Evolutionary conservation across 768 basidiomycete species (phyloP), one percentile per base, ranked within the genome.

Genomic region (Termitomyces sp.): DNA sequence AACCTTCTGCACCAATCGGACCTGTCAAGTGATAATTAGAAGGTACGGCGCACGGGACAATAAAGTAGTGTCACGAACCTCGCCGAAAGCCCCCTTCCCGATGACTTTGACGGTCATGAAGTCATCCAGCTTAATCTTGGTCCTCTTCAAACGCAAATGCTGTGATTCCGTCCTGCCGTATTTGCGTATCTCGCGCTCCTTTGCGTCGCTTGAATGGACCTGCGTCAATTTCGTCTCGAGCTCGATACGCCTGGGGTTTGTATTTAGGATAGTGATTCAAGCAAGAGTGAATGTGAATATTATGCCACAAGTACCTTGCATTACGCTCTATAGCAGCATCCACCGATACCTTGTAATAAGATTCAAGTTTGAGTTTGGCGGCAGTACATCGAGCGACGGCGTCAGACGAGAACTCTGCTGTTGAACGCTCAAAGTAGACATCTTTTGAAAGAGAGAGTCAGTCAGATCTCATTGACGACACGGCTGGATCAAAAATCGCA

Each of bases 91-190:
- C 60, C 96, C 96, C 76, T 97, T 97, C 26, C 96, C 96, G 66
- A 98, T 99, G 58, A 98, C 95, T 70, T 99, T 98, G 65, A 99
- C 87, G 2, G 96, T 98, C 60, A 84, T 78, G 79, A 99, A 99
- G 74, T 98, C 93, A 37, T 88, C 76, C 52, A 98, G 74, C 43
- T 92, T 93, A 65, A 99, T 89, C 70, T 94, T 92, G 35, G 96
- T 98, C 61, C 96, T 81, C 57, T 90, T 81, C 57, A 99, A 76
- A n/a, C 96, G 85, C 38, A 99, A 77, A 75, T 92, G 93, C 54
- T 90, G 90, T 14, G 85, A 87, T 71, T 96, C 93, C 54, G 85
- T 84, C 70, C 89, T 86, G 60, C 90, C 88, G 60, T 93, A 88
- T 67, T 88, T 88, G 61, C 84, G 79, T 58, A 96, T 84, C 68